Conservation (phyloP, 2,329 filamentous ascomycete genomes). For the Talaromyces verruculosus region DNA sequence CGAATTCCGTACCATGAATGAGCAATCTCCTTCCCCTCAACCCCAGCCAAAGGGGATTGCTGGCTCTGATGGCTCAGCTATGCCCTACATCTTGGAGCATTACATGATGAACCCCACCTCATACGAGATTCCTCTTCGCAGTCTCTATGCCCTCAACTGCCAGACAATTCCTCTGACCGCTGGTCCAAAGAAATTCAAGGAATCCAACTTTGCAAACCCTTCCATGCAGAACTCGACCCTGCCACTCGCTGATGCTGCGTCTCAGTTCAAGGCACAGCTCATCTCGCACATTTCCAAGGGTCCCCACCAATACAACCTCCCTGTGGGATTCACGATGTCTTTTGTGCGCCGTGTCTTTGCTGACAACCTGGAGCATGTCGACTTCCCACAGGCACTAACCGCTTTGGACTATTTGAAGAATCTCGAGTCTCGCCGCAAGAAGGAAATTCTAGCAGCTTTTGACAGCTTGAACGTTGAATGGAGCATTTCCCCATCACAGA, state of each 20-base stretch:
- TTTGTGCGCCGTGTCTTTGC: constrained; percentile 63
- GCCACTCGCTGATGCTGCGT: constrained; percentile 37
- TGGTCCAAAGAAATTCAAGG: constrained; percentile 27
- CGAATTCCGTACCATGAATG: background rate
- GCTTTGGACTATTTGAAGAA: constrained; percentile 67
- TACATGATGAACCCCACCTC: constrained; percentile 61
- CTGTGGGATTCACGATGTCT: constrained; percentile 61
- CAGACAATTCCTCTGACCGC: constrained; percentile 40
- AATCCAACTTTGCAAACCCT: constrained; percentile 42
- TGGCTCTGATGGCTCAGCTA: constrained; percentile 42
- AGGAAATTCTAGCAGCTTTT: constrained; percentile 58
- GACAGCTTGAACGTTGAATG: constrained; percentile 51
- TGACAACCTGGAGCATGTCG: constrained; percentile 56
- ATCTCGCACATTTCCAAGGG: constrained; percentile 57
- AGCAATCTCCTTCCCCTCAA: constrained; percentile 24
- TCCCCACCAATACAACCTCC: constrained; percentile 61
- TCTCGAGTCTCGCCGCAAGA: constrained; percentile 59
- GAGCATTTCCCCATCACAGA: background rate
- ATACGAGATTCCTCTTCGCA: constrained; percentile 66
- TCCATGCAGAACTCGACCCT: constrained; percentile 26
- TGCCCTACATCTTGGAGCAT: constrained; percentile 59
- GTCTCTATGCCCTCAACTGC: constrained; percentile 67
- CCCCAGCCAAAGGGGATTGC: constrained; percentile 25
- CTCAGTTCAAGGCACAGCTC: constrained; percentile 45
- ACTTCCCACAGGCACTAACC: constrained; percentile 65